These are phyloP conservation scores for Aspergillus ustus DNA, from an alignment of 2,329 filamentous ascomycete species.

Conservation along the genomic window DNA sequence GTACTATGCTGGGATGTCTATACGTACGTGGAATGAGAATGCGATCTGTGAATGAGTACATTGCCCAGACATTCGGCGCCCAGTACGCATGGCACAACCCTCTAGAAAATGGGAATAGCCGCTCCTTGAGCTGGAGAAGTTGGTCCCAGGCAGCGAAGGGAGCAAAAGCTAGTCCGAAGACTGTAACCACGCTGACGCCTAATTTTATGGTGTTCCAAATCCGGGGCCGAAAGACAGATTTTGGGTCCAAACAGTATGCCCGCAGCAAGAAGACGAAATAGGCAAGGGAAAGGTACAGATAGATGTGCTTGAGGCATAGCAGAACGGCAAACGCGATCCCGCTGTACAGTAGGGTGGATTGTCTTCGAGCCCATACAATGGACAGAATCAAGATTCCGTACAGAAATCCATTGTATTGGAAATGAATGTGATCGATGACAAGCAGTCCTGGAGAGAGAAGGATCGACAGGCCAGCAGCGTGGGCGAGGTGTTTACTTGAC, in stretches of 20 bases:
- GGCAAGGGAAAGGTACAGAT: constrained; percentile 92
- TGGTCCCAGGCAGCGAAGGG: constrained; percentile 84
- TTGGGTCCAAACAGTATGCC: constrained; percentile 80
- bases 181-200: constrained; percentile 69
- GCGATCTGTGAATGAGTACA: constrained; percentile 91
- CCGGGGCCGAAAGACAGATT: constrained; percentile 74
- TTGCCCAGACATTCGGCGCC: constrained; percentile 96
- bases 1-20: not conserved
- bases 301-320: constrained; percentile 96
- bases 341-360: constrained; percentile 74
- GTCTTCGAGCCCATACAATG: constrained; percentile 77
- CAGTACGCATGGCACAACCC: constrained; percentile 97
- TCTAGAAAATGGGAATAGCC: constrained; percentile 91
- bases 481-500: constrained; percentile 72
- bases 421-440: constrained; percentile 98
- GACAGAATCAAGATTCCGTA: constrained; percentile 90
- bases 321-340: constrained; percentile 83
- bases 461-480: constrained; percentile 86
- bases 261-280: constrained; percentile 95
- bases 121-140: constrained; percentile 78
- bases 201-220: constrained; percentile 84
- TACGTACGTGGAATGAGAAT: constrained; percentile 76
- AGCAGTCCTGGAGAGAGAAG: constrained; percentile 89
- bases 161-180: constrained; percentile 83
- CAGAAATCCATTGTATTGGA: constrained; percentile 98